Conservation (phyloP, 2,329 filamentous ascomycete genomes). For the Colletotrichum sidae region DNA sequence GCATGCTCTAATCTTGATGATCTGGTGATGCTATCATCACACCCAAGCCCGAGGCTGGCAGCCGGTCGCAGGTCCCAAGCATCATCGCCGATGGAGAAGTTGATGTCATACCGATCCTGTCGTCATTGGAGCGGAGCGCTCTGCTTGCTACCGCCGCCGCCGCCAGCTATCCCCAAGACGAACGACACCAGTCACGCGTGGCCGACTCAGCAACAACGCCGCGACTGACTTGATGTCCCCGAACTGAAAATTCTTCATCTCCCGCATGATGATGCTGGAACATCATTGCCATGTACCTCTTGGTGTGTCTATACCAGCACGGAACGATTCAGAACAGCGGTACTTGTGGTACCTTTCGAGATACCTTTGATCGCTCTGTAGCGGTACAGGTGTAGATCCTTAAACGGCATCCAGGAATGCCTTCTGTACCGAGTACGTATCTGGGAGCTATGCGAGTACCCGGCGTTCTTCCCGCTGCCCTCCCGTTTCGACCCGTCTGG, state of each 20-base stretch:
- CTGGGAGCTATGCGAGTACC: background rate
- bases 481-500: constrained; percentile 1
- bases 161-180: constrained; percentile 16
- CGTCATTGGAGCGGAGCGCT: constrained; percentile 20
- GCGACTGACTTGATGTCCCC: constrained; percentile 4
- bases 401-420: too few species aligned
- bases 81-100: constrained; percentile 29
- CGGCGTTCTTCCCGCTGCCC: constrained; percentile 23
- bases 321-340: constrained; percentile 7
- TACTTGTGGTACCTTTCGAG: constrained; percentile 17
- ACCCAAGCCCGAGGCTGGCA: background rate
- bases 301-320: constrained; percentile 7
- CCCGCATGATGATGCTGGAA: background rate
- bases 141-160: background rate
- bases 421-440: background rate
- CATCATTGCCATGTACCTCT: constrained; percentile 1
- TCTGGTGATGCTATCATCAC: background rate
- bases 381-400: background rate
- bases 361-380: constrained; percentile 19
- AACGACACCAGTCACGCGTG: constrained; percentile 13
- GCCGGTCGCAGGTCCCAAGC: background rate
- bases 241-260: background rate
- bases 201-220: constrained; percentile 9
- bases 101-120: constrained; percentile 31
- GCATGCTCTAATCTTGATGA: constrained; percentile 2